These are phyloP conservation scores for Bjerkandera adusta DNA, from an alignment of 1,284 basidiomycete species.

Conservation along the genomic window DNA sequence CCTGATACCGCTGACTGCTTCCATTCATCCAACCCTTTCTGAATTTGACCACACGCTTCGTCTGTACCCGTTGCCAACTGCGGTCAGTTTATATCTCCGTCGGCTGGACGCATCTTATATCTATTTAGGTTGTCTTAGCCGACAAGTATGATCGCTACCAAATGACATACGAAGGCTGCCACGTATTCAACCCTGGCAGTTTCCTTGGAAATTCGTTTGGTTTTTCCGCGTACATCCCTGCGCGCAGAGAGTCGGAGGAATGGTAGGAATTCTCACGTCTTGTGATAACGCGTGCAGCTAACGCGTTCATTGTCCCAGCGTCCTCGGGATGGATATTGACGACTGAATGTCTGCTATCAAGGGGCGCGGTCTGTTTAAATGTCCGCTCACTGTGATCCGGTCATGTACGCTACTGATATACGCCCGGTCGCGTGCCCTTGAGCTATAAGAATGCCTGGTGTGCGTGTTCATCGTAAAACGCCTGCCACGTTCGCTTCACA, in stretches of 20 bases:
- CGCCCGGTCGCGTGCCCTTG: too few relatives aligned
- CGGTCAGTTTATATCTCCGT: conserved; percentile 49
- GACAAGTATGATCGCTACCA: conserved; percentile 97
- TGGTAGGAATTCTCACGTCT: conserved; percentile 43
- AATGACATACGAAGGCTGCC: conserved; percentile 96
- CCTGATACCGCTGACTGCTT: conserved; percentile 80
- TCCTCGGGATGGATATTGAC: conserved; percentile 14
- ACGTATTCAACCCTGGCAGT: conserved; percentile 97
- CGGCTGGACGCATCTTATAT: neutral
- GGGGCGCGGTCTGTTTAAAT: neutral
- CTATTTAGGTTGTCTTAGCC: conserved; percentile 83
- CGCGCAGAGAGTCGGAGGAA: conserved; percentile 73
- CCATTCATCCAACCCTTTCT: conserved; percentile 84
- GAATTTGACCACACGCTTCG: conserved; percentile 93
- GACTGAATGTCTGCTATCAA: conserved; percentile 3
- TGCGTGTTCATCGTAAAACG: too few relatives aligned
- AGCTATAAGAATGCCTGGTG: too few relatives aligned
- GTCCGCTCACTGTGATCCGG: too few relatives aligned
- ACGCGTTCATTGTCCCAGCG: conserved; percentile 5
- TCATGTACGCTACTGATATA: too few relatives aligned
- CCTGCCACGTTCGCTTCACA: too few relatives aligned
- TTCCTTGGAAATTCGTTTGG: conserved; percentile 78
- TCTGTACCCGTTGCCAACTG: conserved; percentile 92
- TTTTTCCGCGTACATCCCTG: conserved; percentile 88
- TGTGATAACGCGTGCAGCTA: neutral